These are phyloP conservation scores for Kodamaea nitidulidarum DNA, from an alignment of 805 yeast species.

Conservation along the genomic window DNA sequence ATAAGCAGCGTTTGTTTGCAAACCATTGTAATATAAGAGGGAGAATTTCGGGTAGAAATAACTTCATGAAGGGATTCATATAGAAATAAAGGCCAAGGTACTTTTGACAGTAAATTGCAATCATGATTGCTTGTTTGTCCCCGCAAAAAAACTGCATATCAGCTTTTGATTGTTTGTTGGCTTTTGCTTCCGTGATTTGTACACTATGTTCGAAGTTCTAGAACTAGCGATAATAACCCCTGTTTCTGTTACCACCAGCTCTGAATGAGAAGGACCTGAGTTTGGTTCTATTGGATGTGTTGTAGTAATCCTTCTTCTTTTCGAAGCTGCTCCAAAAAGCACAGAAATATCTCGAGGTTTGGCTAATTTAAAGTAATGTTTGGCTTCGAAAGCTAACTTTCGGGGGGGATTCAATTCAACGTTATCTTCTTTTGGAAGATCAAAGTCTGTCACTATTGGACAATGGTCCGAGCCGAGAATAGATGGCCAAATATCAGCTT, in stretches of 20 bases:
- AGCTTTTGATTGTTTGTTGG: neutral
- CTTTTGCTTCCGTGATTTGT: neutral
- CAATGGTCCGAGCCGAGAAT: constrained; percentile 92
- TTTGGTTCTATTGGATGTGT: neutral
- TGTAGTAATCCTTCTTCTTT: neutral
- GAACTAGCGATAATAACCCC: neutral
- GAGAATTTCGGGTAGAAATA: neutral
- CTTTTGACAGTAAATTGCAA: neutral
- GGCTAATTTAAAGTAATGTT: constrained; percentile 16
- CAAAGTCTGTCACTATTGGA: constrained; percentile 75
- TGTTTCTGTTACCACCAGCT: neutral
- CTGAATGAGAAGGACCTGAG: neutral
- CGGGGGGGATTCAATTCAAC: neutral
- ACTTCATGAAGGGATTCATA: neutral
- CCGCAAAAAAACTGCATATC: neutral
- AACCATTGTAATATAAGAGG: constrained; percentile 6
- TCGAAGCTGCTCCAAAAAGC: constrained; percentile 18
- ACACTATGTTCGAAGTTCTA: neutral
- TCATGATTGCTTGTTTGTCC: neutral
- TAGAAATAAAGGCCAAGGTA: neutral
- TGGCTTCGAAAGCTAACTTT: constrained; percentile 21
- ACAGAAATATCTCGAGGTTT: constrained; percentile 31
- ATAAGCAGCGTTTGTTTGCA: constrained; percentile 19
- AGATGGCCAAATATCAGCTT: constrained; percentile 61
- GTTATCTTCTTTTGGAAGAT: constrained; percentile 13